Evolutionary conservation across 2,329 filamentous ascomycete genomes (phyloP).

Genomic region (Microsporum ferrugineum): DNA sequence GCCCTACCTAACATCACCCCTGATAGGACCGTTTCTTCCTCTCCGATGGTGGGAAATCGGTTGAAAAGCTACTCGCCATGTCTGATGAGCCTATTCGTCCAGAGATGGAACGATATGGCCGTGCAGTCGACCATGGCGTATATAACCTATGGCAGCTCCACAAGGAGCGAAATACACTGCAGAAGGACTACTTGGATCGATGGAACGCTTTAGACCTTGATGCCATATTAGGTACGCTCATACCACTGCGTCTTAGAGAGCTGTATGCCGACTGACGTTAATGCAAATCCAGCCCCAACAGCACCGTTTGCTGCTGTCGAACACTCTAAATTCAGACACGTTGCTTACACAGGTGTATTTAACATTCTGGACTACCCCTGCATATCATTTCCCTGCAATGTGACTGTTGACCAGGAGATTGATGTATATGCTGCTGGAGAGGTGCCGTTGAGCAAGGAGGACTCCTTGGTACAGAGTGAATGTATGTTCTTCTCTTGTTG

Average conservation of each 20-base stretch:
- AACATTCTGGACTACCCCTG: slow-evolving; percentile 49
- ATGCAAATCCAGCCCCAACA: slow-evolving; percentile 28
- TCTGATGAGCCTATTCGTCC: slow-evolving; percentile 32
- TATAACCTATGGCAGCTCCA: slow-evolving; percentile 42
- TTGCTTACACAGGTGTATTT: slow-evolving; percentile 38
- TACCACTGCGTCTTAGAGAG: not conserved
- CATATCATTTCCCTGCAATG: slow-evolving; percentile 45
- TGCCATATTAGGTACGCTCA: slow-evolving; percentile 15
- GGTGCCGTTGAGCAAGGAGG: slow-evolving; percentile 32
- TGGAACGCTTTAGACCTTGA: slow-evolving; percentile 37
- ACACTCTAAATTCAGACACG: slow-evolving; percentile 37
- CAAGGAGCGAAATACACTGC: slow-evolving; percentile 27
- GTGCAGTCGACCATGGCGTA: slow-evolving; percentile 35
- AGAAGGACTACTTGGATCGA: slow-evolving; percentile 15
- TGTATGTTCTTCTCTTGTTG: slow-evolving; percentile 32
- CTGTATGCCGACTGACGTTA: not conserved
- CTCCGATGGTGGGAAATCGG: slow-evolving; percentile 41
- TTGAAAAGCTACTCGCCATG: slow-evolving; percentile 17
- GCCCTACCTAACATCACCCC: no score
- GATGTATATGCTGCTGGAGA: slow-evolving; percentile 31
- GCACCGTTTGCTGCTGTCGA: slow-evolving; percentile 34
- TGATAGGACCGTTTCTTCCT: slow-evolving; percentile 27
- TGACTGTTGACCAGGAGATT: slow-evolving; percentile 37
- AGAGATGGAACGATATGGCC: slow-evolving; percentile 38
- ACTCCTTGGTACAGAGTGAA: slow-evolving; percentile 36